Percentiles rank a stretch among this genome's conserved stretches.
These are phyloP conservation scores for Prunus mongolica DNA, from an alignment of 306 rosid species.

Conservation along the genomic window DNA sequence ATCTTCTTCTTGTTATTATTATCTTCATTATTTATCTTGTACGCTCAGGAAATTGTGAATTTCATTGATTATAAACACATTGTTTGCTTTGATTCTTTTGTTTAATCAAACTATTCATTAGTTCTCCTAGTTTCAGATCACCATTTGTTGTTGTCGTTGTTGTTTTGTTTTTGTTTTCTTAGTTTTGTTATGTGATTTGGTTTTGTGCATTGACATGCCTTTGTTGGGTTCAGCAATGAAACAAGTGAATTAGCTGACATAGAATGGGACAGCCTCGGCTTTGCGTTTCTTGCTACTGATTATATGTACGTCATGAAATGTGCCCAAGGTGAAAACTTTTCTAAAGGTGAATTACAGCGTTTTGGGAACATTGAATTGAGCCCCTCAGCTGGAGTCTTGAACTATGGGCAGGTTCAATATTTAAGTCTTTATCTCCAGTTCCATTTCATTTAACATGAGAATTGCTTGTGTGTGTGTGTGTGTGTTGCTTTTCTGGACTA, in stretches of 20 bases:
- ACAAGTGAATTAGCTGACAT: constrained; percentile 53
- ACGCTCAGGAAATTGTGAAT: not conserved
- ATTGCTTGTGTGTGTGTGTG: not conserved
- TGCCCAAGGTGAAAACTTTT: constrained; percentile 49
- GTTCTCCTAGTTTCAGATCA: not conserved
- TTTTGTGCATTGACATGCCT: constrained; percentile 2
- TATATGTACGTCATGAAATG: constrained; percentile 87
- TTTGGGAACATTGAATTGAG: constrained; percentile 89
- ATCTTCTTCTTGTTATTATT: not conserved
- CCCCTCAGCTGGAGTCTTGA: constrained; percentile 86
- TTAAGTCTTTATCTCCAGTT: not conserved
- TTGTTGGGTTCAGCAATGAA: constrained; percentile 29
- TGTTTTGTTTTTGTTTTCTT: not conserved
- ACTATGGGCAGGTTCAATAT: constrained; percentile 83
- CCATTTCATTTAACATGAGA: not conserved
- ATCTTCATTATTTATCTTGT: not conserved
- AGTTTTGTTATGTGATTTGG: not conserved
- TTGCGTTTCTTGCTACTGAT: constrained; percentile 72
- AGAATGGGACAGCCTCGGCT: constrained; percentile 94
- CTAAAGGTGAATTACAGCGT: constrained; percentile 72
- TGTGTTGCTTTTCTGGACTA: not conserved
- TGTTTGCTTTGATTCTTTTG: not conserved
- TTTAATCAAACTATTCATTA: not conserved
- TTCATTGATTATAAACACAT: not conserved
- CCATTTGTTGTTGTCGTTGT: not conserved